Evolutionary conservation across 345 rosid genomes (phyloP).

Genomic region (Acer negundo): DNA sequence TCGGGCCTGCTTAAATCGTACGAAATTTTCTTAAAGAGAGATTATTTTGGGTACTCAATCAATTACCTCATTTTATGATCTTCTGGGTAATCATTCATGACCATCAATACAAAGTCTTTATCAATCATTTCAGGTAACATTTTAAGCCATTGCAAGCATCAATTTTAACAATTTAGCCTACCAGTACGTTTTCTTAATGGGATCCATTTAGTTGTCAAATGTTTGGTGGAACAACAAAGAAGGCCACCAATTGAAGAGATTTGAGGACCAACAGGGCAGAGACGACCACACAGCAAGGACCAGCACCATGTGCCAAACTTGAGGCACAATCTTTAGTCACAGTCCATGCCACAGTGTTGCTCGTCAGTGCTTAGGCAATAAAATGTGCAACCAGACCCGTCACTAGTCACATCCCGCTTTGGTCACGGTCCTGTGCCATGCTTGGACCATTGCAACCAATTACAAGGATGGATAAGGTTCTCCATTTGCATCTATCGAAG

Average conservation of each 20-base stretch:
- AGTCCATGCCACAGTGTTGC: constrained; percentile 20
- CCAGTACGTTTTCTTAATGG: neutral
- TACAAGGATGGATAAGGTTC: too few relatives aligned
- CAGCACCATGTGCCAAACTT: constrained; percentile 29
- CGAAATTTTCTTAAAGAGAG: neutral
- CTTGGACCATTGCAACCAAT: neutral
- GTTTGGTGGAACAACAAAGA: constrained; percentile 20
- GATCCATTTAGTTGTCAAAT: neutral
- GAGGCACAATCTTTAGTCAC: constrained; percentile 21
- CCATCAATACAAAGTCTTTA: neutral
- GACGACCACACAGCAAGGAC: constrained; percentile 19
- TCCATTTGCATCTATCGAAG: neutral
- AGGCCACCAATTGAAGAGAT: constrained; percentile 18
- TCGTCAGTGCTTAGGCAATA: constrained; percentile 10
- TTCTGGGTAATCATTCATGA: neutral
- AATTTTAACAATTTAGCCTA: neutral
- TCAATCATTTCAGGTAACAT: neutral
- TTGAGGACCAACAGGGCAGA: constrained; percentile 3
- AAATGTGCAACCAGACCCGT: constrained; percentile 12
- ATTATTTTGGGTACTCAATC: neutral
- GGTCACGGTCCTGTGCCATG: neutral
- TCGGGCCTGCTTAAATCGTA: neutral
- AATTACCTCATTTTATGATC: neutral
- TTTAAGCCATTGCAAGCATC: neutral
- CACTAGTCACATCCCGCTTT: constrained; percentile 9